Evolutionary conservation across 768 basidiomycete species (phyloP).

Genomic region (Austroboletus eburneus): DNA sequence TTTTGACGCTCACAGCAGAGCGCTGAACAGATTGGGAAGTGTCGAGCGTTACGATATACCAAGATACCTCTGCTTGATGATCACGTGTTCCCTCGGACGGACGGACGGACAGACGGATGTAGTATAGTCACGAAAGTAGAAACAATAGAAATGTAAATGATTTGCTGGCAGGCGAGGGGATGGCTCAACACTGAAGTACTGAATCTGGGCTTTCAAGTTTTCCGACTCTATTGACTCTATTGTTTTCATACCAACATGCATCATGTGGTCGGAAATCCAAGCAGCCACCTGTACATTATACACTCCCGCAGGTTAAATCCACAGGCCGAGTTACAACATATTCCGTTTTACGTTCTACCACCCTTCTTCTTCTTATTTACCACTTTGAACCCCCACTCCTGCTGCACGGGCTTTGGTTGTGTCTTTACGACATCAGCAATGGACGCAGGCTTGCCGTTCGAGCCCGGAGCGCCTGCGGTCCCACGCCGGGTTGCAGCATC

Average conservation of each 20-base stretch:
- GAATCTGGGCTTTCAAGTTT: too few species aligned
- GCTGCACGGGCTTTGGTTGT: constrained; percentile 69
- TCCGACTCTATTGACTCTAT: too few species aligned
- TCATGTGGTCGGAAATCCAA: constrained; percentile 16
- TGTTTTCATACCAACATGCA: too few species aligned
- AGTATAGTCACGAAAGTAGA: too few species aligned
- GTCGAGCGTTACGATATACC: constrained; percentile 69
- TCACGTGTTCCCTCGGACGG: constrained; percentile 1
- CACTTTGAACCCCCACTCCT: constrained; percentile 90
- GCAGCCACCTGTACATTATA: constrained; percentile 16
- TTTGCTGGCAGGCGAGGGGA: too few species aligned
- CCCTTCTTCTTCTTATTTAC: constrained; percentile 96
- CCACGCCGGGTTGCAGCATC: constrained; percentile 63
- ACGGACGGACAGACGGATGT: too few species aligned
- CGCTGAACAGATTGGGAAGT: constrained; percentile 72
- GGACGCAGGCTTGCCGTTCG: constrained; percentile 52
- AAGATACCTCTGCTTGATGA: constrained; percentile 32
- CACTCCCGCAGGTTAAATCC: neutral
- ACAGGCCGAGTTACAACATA: neutral
- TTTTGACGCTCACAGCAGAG: constrained; percentile 1
- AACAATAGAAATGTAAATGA: too few species aligned
- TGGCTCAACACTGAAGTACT: too few species aligned
- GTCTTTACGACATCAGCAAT: constrained; percentile 91
- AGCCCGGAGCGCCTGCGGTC: constrained; percentile 31
- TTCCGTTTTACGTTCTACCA: constrained; percentile 42